Base-by-base conservation (phyloP, 1,139 yeast genomes). In the Pichia norvegensis region DNA sequence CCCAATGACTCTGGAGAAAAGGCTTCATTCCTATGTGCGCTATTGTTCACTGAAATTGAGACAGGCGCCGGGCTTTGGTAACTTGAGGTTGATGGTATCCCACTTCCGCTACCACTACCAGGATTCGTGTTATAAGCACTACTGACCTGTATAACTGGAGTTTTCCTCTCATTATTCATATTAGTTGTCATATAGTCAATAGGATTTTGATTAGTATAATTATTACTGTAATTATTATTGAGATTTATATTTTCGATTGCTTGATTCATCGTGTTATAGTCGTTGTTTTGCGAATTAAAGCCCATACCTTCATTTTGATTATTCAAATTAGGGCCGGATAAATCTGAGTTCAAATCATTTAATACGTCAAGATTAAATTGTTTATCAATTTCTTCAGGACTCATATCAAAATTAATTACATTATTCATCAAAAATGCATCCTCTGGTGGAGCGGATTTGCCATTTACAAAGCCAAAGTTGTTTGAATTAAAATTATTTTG, bases 1-100 rank as follows among this genome's bases (percentile, higher is more conserved):
- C 53, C 47, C 11, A 48, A 39, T 4, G 58, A 47, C 21, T 53
- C 55, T 2, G 64, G 65, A 20, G 65, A 60, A 27, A 60, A 55
- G 33, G 59, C 54, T 23, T 54, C 59, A n/a, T 49, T 42, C 50
- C 53, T 11, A 46, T 47, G 4, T 36, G 31, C 13, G 42, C 29
- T 7, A 44, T 37, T 38, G 16, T 36, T 42, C 6, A 29, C 33
- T 7, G 43, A 41, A 40, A 19, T 41, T 19, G 35, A 52, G 42
- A 46, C 41, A 21, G 41, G 55, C 43, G 20, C 45, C 16, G 33
- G 56, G 45, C 47, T 46, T 33, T 38, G 43, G 17, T 37, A 41
- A 14, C 37, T 21, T 7, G 14, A 9, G 23, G 16, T 33, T 16
- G 29, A 14, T 10, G 22, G 22, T 36, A 31, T 31, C 20, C 35